Evolutionary conservation across 1,284 basidiomycete species (phyloP), one percentile per base, ranked within the genome.

Genomic region (Lignosus rhinocerotis): DNA sequence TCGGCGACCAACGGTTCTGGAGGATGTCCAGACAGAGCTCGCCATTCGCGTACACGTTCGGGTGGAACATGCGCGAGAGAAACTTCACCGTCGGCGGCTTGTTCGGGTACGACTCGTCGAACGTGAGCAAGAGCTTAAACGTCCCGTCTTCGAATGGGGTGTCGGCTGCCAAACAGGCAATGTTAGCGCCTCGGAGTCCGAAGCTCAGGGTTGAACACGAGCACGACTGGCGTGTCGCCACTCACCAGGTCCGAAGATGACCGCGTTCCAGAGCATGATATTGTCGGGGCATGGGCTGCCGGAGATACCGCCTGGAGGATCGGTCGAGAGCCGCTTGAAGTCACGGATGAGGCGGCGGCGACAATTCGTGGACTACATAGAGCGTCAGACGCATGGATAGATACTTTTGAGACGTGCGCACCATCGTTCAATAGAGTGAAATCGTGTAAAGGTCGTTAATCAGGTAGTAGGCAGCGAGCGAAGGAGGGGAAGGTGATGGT

Each of bases 181-280:
- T 7, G 30, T 41, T 6, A 33, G 33, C 51, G 51, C 46, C 12
- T 7, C 43, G 21, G 17, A 10, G 11, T 25, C 11, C 10, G 41
- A 43, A 10, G 19, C n/a, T 3, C 11, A 47, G 45, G 25, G 42
- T 21, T 25, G 25, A 25, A 49, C 51, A 52, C 42, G 33, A 43
- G 36, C 30, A 41, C 19, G 50, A 31, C 9, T n/a, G 31, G 41
- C 11, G 19, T 12, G 10, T 1, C 16, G 17, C 1, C 8, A 77
- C 88, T 68, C 59, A 94, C 95, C 91, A 74, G 96, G 96, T 0
- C 96, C 96, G 72, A 99, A 98, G 67, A 99, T 99, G 65, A 99
- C 96, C 1, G 96, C 96, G 71, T 99, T 98, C 96, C 96, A 99
- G 11, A 98, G 82, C 93, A 98, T 96, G 74, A 99, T 96, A 73